These are phyloP conservation scores for Neurospora terricola DNA, from an alignment of 495 filamentous ascomycete species.

Conservation along the genomic window DNA sequence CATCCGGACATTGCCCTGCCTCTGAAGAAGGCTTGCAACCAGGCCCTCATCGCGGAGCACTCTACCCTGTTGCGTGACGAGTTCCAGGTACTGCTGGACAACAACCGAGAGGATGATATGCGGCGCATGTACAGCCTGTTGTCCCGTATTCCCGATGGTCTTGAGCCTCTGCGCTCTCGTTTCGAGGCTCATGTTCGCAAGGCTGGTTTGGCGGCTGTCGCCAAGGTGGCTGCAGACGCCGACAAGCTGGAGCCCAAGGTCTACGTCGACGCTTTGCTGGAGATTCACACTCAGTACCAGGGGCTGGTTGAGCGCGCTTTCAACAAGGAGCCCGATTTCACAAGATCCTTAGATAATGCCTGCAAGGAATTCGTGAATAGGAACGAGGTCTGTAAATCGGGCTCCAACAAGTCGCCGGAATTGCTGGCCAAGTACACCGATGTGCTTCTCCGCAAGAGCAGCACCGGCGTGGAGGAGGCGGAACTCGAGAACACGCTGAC, in stretches of 20 bases:
- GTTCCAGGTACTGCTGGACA: constrained; percentile 91
- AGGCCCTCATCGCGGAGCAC: constrained; percentile 82
- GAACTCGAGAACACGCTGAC: constrained; percentile 83
- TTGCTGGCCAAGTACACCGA: constrained; percentile 95
- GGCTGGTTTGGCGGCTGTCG: constrained; percentile 75
- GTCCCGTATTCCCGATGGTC: constrained; percentile 79
- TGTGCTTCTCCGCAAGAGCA: constrained; percentile 82
- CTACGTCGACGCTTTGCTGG: constrained; percentile 89
- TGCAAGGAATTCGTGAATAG: constrained; percentile 97
- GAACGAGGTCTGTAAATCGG: constrained; percentile 87
- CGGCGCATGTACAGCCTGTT: constrained; percentile 93
- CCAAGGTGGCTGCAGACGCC: constrained; percentile 81
- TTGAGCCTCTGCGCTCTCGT: constrained; percentile 77
- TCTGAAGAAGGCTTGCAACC: constrained; percentile 79
- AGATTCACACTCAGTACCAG: constrained; percentile 89
- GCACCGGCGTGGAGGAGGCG: constrained; percentile 80
- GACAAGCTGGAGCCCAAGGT: constrained; percentile 92
- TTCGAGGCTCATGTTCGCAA: constrained; percentile 92
- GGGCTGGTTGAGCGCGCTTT: constrained; percentile 87
- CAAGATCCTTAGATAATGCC: constrained; percentile 90
- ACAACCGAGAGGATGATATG: constrained; percentile 90
- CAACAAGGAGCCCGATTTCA: constrained; percentile 92
- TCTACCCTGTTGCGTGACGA: constrained; percentile 78
- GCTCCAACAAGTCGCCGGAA: constrained; percentile 87
- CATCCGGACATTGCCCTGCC: constrained; percentile 76